phyloP scores from a whole-genome alignment of 2,329 filamentous ascomycete genomes.

The Fusarium continuum region DNA sequence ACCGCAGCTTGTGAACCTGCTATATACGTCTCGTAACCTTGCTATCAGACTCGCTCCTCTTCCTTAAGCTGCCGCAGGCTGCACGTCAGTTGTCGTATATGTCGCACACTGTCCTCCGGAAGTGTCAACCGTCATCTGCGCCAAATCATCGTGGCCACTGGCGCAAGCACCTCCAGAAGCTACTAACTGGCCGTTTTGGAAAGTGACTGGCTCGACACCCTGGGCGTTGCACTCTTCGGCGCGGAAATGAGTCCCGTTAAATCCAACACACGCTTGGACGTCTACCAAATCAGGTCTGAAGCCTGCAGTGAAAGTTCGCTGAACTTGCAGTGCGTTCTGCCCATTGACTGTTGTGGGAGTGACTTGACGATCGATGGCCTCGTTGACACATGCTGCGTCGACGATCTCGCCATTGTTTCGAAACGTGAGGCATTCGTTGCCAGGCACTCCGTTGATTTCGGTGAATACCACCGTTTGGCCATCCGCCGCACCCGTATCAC shows the following conservation, averaged over 20 bases:
- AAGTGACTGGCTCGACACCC: conserved; percentile 20
- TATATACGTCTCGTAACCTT: too few relatives aligned
- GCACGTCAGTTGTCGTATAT: conserved; percentile 15
- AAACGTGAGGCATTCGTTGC: conserved; percentile 31
- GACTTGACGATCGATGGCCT: conserved; percentile 21
- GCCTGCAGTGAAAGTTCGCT: conserved; percentile 27
- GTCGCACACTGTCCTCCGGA: conserved; percentile 7
- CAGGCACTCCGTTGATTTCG: conserved; percentile 22
- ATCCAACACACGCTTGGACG: conserved; percentile 26
- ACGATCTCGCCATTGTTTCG: conserved; percentile 33
- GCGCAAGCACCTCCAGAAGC: conserved; percentile 20
- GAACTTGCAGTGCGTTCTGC: conserved; percentile 14
- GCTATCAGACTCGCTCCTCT: too few relatives aligned
- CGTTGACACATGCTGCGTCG: conserved; percentile 28
- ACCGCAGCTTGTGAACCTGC: too few relatives aligned
- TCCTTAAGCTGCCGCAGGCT: conserved; percentile 5
- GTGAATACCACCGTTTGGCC: conserved; percentile 26
- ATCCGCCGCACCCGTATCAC: background rate
- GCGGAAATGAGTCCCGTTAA: conserved; percentile 28
- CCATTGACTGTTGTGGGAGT: conserved; percentile 20
- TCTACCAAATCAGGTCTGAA: conserved; percentile 24
- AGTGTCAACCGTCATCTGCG: conserved; percentile 20
- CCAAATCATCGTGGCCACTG: conserved; percentile 17
- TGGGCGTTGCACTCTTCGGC: conserved; percentile 21
- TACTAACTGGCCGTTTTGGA: conserved; percentile 18